These are phyloP conservation scores for Candida frijolesensis DNA, from an alignment of 1,139 yeast genomes.

Conservation along the genomic window DNA sequence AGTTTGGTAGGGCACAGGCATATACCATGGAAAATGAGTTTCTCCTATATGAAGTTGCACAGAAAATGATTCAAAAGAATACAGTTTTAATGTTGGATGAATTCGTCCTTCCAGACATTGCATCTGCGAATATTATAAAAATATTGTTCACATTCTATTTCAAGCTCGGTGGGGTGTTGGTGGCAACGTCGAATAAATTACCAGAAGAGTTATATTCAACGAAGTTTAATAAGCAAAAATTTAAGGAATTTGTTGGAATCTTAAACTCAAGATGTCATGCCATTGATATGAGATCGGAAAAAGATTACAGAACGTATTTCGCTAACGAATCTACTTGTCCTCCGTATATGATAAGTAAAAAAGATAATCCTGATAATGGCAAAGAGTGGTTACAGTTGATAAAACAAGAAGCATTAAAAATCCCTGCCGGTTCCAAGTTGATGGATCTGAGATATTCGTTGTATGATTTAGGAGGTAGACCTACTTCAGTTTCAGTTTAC, in stretches of 20 bases:
- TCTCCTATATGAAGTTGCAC: conserved; percentile 66
- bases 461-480: conserved; percentile 23
- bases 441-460: conserved; percentile 19
- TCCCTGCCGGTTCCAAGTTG: conserved; percentile 14
- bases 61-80: conserved; percentile 58
- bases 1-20: conserved; percentile 25
- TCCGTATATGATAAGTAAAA: conserved; percentile 33
- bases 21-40: conserved; percentile 62
- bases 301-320: conserved; percentile 56
- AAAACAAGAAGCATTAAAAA: conserved; percentile 22
- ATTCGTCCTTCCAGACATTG: conserved; percentile 73
- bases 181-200: conserved; percentile 70
- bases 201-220: conserved; percentile 73
- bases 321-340: conserved; percentile 25
- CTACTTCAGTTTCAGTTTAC: conserved; percentile 51
- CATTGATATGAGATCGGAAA: conserved; percentile 60
- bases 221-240: conserved; percentile 60
- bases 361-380: conserved; percentile 26
- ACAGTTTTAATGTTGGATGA: conserved; percentile 70
- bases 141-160: conserved; percentile 68
- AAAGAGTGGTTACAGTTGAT: conserved; percentile 39
- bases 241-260: conserved; percentile 57
- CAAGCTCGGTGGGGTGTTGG: conserved; percentile 71
- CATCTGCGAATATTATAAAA: conserved; percentile 69
- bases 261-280: conserved; percentile 63